phyloP scores from a whole-genome alignment of 2,329 filamentous ascomycete genomes.

The Calcarisporium arbuscula region DNA sequence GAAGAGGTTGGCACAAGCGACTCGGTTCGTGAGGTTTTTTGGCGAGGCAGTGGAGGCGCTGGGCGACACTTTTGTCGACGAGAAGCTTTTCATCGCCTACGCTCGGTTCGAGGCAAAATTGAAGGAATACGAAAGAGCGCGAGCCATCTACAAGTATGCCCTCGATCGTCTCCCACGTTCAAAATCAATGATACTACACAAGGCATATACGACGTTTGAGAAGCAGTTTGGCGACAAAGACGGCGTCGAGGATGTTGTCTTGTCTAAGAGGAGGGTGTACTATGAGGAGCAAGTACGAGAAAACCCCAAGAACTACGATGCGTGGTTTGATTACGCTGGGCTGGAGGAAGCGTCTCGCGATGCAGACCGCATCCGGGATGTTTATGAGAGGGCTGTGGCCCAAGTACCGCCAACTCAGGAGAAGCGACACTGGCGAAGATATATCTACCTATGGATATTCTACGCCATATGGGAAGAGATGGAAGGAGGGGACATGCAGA shows the following conservation, averaged over 20 bases:
- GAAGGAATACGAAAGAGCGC: conserved; percentile 88
- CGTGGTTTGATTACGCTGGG: conserved; percentile 92
- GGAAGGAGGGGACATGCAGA: conserved; percentile 68
- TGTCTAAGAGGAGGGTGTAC: conserved; percentile 87
- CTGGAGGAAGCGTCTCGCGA: conserved; percentile 84
- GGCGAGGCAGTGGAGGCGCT: conserved; percentile 81
- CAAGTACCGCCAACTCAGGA: conserved; percentile 93
- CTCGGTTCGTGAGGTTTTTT: conserved; percentile 82
- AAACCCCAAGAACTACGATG: conserved; percentile 93
- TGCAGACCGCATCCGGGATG: conserved; percentile 75
- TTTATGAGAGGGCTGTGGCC: conserved; percentile 92
- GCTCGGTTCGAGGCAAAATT: conserved; percentile 91
- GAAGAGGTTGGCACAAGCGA: conserved; percentile 93
- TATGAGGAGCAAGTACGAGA: conserved; percentile 94
- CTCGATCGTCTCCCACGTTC: conserved; percentile 86
- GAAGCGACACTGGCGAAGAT: conserved; percentile 93
- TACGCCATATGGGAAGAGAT: conserved; percentile 95
- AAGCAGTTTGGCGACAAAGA: conserved; percentile 94
- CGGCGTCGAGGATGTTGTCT: conserved; percentile 88
- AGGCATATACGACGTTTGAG: conserved; percentile 94
- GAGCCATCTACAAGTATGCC: conserved; percentile 96
- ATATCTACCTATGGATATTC: conserved; percentile 97
- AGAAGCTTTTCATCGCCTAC: conserved; percentile 91
- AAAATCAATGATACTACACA: conserved; percentile 78
- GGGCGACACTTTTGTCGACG: conserved; percentile 92